A percentile compares a stretch with the other conserved stretches of the same genome.
phyloP scores from a whole-genome alignment of 2,329 filamentous ascomycete species.

The Aspergillus ochraceus region DNA sequence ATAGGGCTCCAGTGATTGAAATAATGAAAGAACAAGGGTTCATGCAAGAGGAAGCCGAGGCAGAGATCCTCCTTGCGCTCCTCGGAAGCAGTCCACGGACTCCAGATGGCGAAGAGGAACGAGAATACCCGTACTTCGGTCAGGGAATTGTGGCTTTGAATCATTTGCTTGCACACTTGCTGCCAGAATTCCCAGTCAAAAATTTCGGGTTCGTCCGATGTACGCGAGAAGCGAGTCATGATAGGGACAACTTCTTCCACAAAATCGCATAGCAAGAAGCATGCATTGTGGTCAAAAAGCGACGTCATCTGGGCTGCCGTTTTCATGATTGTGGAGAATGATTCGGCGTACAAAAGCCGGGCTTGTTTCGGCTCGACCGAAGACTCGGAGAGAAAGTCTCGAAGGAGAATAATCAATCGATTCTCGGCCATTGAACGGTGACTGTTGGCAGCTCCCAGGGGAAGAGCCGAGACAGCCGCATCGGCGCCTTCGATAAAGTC shows the following conservation, averaged over 20 bases:
- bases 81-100: constrained; percentile 65
- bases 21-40: constrained; percentile 72
- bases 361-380: constrained; percentile 54
- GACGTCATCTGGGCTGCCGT: constrained; percentile 74
- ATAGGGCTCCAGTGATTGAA: constrained; percentile 97
- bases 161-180: constrained; percentile 73
- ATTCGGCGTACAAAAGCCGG: constrained; percentile 71
- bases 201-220: constrained; percentile 39
- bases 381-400: constrained; percentile 71
- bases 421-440: constrained; percentile 86
- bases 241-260: constrained; percentile 77
- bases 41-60: constrained; percentile 71
- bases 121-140: constrained; percentile 83
- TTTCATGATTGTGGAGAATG: constrained; percentile 72
- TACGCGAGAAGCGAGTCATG: constrained; percentile 60
- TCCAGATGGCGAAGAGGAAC: constrained; percentile 80
- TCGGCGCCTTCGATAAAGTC: constrained; percentile 66
- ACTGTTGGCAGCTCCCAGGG: constrained; percentile 67
- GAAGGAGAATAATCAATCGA: constrained; percentile 75
- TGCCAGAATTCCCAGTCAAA: constrained; percentile 78
- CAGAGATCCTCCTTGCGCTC: constrained; percentile 70
- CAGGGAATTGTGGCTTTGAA: constrained; percentile 82
- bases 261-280: constrained; percentile 89
- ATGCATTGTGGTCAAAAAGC: constrained; percentile 77
- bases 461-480: constrained; percentile 63